Conservation (phyloP, 1,284 basidiomycete genomes). For the Ceratobasidium theobromae region DNA sequence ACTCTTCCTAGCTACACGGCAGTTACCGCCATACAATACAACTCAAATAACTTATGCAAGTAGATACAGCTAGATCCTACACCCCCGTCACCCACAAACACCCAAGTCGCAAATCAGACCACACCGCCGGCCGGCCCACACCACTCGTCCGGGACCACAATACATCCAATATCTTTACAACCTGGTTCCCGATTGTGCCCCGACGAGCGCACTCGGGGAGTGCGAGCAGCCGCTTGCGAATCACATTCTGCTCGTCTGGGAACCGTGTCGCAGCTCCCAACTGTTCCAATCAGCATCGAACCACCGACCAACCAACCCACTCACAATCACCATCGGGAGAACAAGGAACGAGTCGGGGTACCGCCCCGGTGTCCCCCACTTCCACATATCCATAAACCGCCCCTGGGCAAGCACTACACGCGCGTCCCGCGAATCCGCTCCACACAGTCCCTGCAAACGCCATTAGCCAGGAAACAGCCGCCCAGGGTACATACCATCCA, state of each 20-base stretch:
- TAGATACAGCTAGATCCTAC: not conserved
- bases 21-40: too few relatives aligned
- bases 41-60: too few relatives aligned
- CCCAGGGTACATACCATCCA: not conserved
- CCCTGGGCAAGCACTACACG: not conserved
- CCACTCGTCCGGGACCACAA: not conserved
- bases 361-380: not conserved
- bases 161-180: not conserved
- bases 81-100: not conserved
- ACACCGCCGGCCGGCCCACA: not conserved
- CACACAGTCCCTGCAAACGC: not conserved
- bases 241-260: not conserved
- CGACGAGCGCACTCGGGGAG: not conserved
- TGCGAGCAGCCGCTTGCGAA: not conserved
- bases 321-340: not conserved
- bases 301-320: not conserved
- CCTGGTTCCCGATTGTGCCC: not conserved
- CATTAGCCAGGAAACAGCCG: not conserved
- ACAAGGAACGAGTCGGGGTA: conserved; percentile 2
- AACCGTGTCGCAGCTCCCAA: not conserved
- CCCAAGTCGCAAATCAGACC: not conserved
- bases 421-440: not conserved
- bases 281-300: not conserved
- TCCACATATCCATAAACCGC: not conserved
- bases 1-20: too few relatives aligned